Evolutionary conservation across 2,329 filamentous ascomycete genomes (phyloP), one percentile per base, ranked within the genome.

Genomic region (Periconia macrospinosa): DNA sequence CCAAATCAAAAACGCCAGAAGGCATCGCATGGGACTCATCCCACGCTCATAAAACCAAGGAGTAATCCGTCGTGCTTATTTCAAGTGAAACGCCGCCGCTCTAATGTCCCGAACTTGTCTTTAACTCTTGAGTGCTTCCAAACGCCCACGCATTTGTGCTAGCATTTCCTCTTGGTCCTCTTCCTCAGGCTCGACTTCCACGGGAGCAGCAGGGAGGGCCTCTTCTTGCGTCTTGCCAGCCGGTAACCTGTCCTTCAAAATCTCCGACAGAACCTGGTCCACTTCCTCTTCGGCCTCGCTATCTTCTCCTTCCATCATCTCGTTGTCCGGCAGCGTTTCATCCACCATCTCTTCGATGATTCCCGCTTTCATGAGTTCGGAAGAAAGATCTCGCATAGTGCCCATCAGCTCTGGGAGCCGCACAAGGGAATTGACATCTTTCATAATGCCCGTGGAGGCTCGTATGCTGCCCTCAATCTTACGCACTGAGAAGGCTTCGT

Each of bases 341-440:
- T 88, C 90, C 5, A 96, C 86, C 90, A 97, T 97, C 79, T 99
- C 94, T 80, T 97, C 93, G 56, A 97, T 96, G 48, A 99, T 93
- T 15, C 93, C 94, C 2, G 94, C 93, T 78, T 92, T 95, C 74
- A 96, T 89, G 62, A 97, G 77, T 81, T 97, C 94, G 53, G 88
- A 82, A 66, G 87, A 89, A 47, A 97, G 79, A 73, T 96, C 91
- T 58, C 86, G 82, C 93, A 97, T 97, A 9, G 92, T 97, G 14
- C 84, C 86, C 18, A 88, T 91, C 57, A 97, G 80, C 77, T 96
- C 90, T 11, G 94, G 94, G 63, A 99, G 76, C 27, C 88, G 83
- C 47, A 97, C 86, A 23, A 97, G 81, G 15, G 82, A 84, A 74
- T 97, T 97, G 55, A 99, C 91, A 72, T 97, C 92, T 76, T 92